phyloP scores from a whole-genome alignment of 2,329 filamentous ascomycete species.

The Colletotrichum liriopes region DNA sequence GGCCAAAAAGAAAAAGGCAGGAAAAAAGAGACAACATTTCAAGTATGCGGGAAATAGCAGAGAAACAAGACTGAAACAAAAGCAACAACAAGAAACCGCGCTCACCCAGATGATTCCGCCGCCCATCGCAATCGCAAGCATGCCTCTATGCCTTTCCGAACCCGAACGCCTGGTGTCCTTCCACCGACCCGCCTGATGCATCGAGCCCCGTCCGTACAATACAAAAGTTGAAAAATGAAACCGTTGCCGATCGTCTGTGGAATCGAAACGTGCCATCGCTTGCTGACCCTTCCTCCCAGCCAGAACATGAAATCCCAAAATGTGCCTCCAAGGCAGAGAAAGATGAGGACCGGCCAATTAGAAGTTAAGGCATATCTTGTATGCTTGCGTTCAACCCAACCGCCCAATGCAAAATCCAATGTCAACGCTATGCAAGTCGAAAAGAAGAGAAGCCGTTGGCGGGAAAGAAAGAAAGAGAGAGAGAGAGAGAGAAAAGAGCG shows the following conservation, averaged over 20 bases:
- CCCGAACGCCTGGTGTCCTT: slow-evolving; percentile 41
- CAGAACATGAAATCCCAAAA: slow-evolving; percentile 6
- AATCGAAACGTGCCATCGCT: slow-evolving; percentile 22
- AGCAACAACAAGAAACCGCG: slow-evolving; percentile 30
- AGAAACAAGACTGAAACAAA: slow-evolving; percentile 21
- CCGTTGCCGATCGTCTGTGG: slow-evolving; percentile 35
- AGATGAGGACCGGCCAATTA: slow-evolving; percentile 38
- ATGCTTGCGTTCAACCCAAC: slow-evolving; percentile 34
- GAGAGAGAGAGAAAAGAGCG: neutral
- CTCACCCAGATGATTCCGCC: slow-evolving; percentile 22
- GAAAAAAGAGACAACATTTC: slow-evolving; percentile 31
- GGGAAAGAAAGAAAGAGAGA: neutral
- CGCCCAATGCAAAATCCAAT: slow-evolving; percentile 38
- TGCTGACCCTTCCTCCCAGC: slow-evolving; percentile 11
- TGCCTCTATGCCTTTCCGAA: slow-evolving; percentile 37
- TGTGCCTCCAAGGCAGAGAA: slow-evolving; percentile 10
- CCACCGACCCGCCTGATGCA: slow-evolving; percentile 30
- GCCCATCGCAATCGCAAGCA: slow-evolving; percentile 7
- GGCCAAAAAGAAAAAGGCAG: slow-evolving; percentile 32
- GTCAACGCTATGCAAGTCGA: slow-evolving; percentile 37
- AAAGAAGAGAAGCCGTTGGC: slow-evolving; percentile 24
- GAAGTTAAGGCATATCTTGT: slow-evolving; percentile 36
- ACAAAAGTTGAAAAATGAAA: slow-evolving; percentile 27
- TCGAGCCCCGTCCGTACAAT: slow-evolving; percentile 29
- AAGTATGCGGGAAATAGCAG: slow-evolving; percentile 9